phyloP scores from a whole-genome alignment of 2,329 filamentous ascomycete species.

The Trichoderma semiorbis region DNA sequence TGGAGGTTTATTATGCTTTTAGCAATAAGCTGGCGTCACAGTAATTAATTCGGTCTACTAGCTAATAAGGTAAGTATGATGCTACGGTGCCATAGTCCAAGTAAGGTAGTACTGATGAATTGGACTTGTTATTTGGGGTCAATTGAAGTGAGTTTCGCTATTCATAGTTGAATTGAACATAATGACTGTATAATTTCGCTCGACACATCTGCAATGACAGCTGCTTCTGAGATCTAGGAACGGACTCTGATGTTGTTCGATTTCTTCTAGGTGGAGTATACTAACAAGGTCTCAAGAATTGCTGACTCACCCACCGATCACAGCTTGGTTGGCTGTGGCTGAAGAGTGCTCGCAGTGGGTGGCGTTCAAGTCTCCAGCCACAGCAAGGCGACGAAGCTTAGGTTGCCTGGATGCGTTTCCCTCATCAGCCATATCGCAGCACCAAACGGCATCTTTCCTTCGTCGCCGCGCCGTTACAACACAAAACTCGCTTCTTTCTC shows the following conservation, averaged over 20 bases:
- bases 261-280: background rate
- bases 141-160: background rate
- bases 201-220: background rate
- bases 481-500: background rate
- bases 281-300: background rate
- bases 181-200: background rate
- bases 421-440: constrained; percentile 3
- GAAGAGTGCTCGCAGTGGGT: background rate
- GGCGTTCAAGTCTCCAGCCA: constrained; percentile 8
- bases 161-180: background rate
- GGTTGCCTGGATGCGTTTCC: constrained; percentile 33
- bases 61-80: background rate
- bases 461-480: constrained; percentile 15
- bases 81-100: background rate
- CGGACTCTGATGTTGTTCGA: background rate
- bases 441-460: constrained; percentile 6
- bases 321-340: constrained; percentile 21
- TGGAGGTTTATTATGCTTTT: background rate
- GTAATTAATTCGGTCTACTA: background rate
- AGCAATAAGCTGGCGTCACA: constrained; percentile 1
- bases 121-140: background rate
- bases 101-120: background rate
- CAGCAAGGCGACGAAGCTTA: constrained; percentile 36
- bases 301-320: background rate
- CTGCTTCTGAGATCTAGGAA: background rate